These are phyloP conservation scores for Nepenthes gracilis DNA, from an alignment of 148 eudicot species.

Conservation along the genomic window DNA sequence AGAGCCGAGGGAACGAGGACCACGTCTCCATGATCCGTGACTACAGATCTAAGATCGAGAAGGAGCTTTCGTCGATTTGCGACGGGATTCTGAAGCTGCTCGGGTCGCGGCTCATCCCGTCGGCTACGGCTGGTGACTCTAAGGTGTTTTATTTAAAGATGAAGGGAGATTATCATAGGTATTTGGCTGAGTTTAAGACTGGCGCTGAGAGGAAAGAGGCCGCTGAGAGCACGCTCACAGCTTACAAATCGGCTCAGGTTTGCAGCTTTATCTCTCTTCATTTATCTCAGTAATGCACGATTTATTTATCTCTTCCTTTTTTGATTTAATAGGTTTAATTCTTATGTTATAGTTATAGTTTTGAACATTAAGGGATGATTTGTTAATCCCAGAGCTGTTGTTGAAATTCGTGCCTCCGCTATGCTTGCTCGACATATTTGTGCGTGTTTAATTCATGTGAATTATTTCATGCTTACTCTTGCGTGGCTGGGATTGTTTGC, in stretches of 20 bases:
- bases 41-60: conserved; percentile 19
- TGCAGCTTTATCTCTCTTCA: neutral
- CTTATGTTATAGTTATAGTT: too few relatives aligned
- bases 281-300: neutral
- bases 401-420: too few relatives aligned
- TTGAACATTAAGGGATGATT: too few relatives aligned
- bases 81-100: conserved; percentile 24
- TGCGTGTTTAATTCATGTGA: too few relatives aligned
- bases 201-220: conserved; percentile 17
- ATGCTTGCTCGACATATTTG: too few relatives aligned
- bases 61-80: conserved; percentile 16
- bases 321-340: neutral
- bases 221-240: conserved; percentile 17
- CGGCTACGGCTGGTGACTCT: conserved; percentile 16
- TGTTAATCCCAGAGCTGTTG: too few relatives aligned
- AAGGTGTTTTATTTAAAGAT: conserved; percentile 24
- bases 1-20: conserved; percentile 22
- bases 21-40: conserved; percentile 11
- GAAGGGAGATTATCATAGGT: conserved; percentile 17
- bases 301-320: neutral
- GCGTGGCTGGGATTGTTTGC: too few relatives aligned
- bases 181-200: conserved; percentile 2
- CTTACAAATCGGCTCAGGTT: conserved; percentile 25
- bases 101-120: conserved; percentile 12
- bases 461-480: too few relatives aligned